Percentiles rank a stretch among this genome's conserved stretches.
phyloP scores from a whole-genome alignment of 768 basidiomycete genomes.

The Termitomyces sp. region DNA sequence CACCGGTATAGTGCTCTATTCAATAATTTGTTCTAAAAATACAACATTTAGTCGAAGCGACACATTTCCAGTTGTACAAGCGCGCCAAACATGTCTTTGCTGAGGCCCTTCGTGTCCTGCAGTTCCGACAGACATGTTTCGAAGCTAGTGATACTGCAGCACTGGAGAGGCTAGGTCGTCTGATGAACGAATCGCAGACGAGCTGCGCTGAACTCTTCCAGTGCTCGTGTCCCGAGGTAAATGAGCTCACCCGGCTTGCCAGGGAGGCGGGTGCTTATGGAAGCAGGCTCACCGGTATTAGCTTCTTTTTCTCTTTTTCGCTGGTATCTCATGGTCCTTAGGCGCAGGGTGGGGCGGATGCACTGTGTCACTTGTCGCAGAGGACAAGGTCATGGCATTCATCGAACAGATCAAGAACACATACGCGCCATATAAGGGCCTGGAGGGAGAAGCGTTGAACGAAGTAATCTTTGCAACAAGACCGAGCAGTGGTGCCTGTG shows the following conservation, averaged over 20 bases:
- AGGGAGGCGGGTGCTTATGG: constrained; percentile 72
- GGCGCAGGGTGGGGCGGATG: constrained; percentile 93
- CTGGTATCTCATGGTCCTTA: constrained; percentile 19
- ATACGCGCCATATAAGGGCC: constrained; percentile 59
- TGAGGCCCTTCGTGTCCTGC: constrained; percentile 77
- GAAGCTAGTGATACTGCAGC: constrained; percentile 25
- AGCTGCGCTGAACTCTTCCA: constrained; percentile 69
- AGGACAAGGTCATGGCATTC: constrained; percentile 56
- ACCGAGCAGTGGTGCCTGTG: constrained; percentile 78
- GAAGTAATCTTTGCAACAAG: constrained; percentile 80
- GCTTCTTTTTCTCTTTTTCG: neutral
- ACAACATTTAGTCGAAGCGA: constrained; percentile 57
- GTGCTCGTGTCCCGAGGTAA: constrained; percentile 76
- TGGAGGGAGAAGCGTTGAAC: constrained; percentile 52
- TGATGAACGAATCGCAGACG: constrained; percentile 78
- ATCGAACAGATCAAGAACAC: constrained; percentile 52
- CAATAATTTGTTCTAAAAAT: neutral
- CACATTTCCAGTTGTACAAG: constrained; percentile 78
- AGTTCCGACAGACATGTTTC: constrained; percentile 68
- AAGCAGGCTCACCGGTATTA: constrained; percentile 74
- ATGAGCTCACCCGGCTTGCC: constrained; percentile 62
- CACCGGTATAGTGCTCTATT: neutral
- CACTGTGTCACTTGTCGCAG: constrained; percentile 75
- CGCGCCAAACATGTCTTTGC: constrained; percentile 77
- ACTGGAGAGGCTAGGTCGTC: constrained; percentile 51